phyloP scores from a whole-genome alignment of 768 basidiomycete genomes.

The Suillus subalutaceus region DNA sequence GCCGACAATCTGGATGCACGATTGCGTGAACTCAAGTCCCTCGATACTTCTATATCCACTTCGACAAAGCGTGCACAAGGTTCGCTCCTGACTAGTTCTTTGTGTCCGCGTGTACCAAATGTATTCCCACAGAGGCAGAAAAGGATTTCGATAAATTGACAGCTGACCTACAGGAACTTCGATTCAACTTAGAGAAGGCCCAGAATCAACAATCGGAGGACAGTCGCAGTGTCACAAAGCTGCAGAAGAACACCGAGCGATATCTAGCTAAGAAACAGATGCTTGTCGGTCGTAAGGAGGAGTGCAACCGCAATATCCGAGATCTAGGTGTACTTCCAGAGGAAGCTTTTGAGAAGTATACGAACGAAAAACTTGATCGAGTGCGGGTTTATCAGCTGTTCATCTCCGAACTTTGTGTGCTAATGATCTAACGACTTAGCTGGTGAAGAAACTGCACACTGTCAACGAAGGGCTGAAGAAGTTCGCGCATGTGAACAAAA shows the following conservation, averaged over 20 bases:
- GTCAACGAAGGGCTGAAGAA: conserved; percentile 94
- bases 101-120: neutral
- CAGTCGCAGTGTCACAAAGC: conserved; percentile 79
- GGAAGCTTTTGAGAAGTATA: conserved; percentile 96
- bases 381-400: conserved; percentile 46
- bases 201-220: conserved; percentile 89
- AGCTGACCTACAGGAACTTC: conserved; percentile 67
- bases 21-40: conserved; percentile 65
- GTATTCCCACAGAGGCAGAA: conserved; percentile 56
- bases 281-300: conserved; percentile 82
- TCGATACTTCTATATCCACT: conserved; percentile 67
- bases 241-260: conserved; percentile 95
- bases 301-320: conserved; percentile 93
- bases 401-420: neutral
- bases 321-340: conserved; percentile 96
- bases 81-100: conserved; percentile 21
- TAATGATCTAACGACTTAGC: conserved; percentile 45
- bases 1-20: conserved; percentile 70
- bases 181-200: conserved; percentile 65
- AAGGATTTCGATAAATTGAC: conserved; percentile 68
- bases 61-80: conserved; percentile 67
- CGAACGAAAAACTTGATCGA: conserved; percentile 82
- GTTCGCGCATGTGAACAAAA: conserved; percentile 99
- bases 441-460: conserved; percentile 89
- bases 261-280: conserved; percentile 93